Evolutionary conservation across 2,329 filamentous ascomycete species (phyloP), one percentile per base, ranked within the genome.

Genomic region (Pseudogymnoascus sp.): DNA sequence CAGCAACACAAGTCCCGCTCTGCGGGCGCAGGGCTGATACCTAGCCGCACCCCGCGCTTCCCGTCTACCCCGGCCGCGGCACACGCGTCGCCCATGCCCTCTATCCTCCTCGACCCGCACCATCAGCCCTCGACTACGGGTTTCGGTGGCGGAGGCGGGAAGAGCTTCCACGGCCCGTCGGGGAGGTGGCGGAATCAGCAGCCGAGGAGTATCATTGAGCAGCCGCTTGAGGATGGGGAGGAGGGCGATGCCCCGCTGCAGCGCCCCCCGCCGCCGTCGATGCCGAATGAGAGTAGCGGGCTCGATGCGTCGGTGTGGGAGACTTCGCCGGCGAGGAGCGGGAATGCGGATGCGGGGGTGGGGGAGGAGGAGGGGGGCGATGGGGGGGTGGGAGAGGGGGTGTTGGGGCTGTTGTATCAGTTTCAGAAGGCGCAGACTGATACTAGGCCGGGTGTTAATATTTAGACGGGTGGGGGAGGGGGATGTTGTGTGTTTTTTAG

Each of bases 41-140:
- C 75, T 26, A 71, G 71, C 8, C 75, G 77, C 53, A 78, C 78
- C 3, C 76, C 79, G 4, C 77, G 78, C 21, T 78, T 79, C 61
- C 47, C 47, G 9, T 28, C 47, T 9, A 78, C 80, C 60, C 71
- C 79, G 63, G 50, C 66, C 66, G 71, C 65, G 15, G 71, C 65
- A 13, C 67, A 72, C 38, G 68, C 66, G 23, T 70, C 82, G 4
- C 87, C 88, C 4, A 87, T 90, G 82, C 84, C 86, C 17, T 91
- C 88, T 1, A 83, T 90, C 67, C 79, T 93, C 1, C 78, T 93
- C 1, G 89, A 93, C 74, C 86, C 88, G 2, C 88, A 90, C 71
- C 87, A 93, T 66, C 88, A 92, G 65, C 89, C 88, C 5, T 78
- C 80, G 1, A 77, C 78, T 1, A 78, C 81, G 9, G 77, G 77